Evolutionary conservation across 108 stramenopile species (phyloP), one percentile per base, ranked within the genome.

Genomic region (Skeletonema tropicum): DNA sequence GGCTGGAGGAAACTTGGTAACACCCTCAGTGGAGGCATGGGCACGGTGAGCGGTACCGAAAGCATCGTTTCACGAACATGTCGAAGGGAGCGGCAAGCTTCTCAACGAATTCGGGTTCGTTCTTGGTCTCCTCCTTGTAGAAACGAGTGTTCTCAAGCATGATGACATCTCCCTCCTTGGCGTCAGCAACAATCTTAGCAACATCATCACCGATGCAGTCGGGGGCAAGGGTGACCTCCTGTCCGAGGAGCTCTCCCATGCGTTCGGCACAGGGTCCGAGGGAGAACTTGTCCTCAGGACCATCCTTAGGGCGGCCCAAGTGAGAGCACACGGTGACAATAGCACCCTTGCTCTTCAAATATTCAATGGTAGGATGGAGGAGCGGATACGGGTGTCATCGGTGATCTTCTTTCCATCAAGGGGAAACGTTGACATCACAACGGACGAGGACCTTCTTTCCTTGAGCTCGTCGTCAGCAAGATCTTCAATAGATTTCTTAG

Each of bases 41-140:
- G 98, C 99, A 75, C 99, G 97, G 90, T 99, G 99, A 79, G 99
- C 99, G 58, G 99, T 99, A 63, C 99, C 99, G 83, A 99, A 99
- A 61, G 99, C 99, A 81, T 99, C 99, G 88, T 99, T n/a, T 99
- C 71, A 99, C 98, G 87, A 86, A 96, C 63, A 94, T 57, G 87
- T 99, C 92, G 87, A 92, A 93, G 62, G 92, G 91, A 84, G 92
- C 83, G 67, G 96, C 94, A 69, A 97, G 90, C 88, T 94, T 96
- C 88, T 95, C 90, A 42, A 92, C 94, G 83, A 94, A 94, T 62
- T 63, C 92, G 32, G 92, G 75, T 68, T 97, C 96, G 91, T 96
- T 94, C 95, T 97, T 95, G 70, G 82, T 84, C 79, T 98, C 97
- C 83, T 96, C 96, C 86, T 92, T 94, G 97, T 99, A 97, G 94